These are phyloP conservation scores for Brassica carinata DNA, from an alignment of 345 rosid species.

Conservation along the genomic window DNA sequence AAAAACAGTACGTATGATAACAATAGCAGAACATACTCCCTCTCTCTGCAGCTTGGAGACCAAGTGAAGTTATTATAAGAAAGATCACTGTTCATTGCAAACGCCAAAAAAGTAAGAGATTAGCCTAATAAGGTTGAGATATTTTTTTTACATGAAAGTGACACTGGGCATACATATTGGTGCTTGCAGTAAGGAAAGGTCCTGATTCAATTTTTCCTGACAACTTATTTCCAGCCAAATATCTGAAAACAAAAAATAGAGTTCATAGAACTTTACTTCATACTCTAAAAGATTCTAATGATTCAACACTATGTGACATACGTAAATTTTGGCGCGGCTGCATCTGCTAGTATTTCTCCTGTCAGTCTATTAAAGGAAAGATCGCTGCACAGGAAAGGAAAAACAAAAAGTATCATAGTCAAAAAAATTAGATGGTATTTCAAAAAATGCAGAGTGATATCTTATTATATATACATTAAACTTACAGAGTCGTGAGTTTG, in stretches of 20 bases:
- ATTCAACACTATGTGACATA: not conserved
- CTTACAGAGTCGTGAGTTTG: constrained; percentile 40
- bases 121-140: not conserved
- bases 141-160: not conserved
- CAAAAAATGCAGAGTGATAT: not conserved
- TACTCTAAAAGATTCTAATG: not conserved
- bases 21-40: constrained; percentile 22
- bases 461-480: not conserved
- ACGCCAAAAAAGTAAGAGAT: not conserved
- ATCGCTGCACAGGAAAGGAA: constrained; percentile 19
- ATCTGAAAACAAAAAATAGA: constrained; percentile 27
- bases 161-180: constrained; percentile 35
- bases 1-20: not conserved
- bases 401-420: not conserved
- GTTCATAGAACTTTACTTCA: not conserved
- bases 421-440: constrained; percentile 1
- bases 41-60: constrained; percentile 38
- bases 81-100: constrained; percentile 35
- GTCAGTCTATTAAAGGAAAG: constrained; percentile 40
- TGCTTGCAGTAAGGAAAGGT: constrained; percentile 41
- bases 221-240: constrained; percentile 40
- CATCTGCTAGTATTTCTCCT: constrained; percentile 38
- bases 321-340: constrained; percentile 31
- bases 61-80: constrained; percentile 43
- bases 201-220: constrained; percentile 40